A percentile compares a stretch with the other conserved stretches of the same genome.
Conservation (phyloP, 2,329 filamentous ascomycete genomes). For the Lizonia empirigonia region DNA sequence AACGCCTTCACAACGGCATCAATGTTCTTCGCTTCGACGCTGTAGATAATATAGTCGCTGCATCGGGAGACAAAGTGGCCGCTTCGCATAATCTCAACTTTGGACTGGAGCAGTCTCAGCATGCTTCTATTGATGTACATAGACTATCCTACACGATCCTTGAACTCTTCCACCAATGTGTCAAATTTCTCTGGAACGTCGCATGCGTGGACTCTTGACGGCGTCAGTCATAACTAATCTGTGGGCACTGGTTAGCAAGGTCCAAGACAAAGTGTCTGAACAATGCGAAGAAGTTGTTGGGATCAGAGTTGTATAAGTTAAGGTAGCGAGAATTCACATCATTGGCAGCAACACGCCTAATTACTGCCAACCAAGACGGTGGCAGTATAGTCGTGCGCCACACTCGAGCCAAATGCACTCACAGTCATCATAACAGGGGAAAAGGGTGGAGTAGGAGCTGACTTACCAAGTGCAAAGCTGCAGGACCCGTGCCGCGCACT, state of each 20-base stretch:
- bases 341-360: slow-evolving; percentile 73
- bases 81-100: slow-evolving; percentile 85
- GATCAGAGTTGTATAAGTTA: slow-evolving; percentile 83
- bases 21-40: slow-evolving; percentile 92
- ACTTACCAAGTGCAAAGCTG: slow-evolving; percentile 35
- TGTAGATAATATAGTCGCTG: slow-evolving; percentile 99
- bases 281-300: slow-evolving; percentile 26
- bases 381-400: slow-evolving; percentile 67
- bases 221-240: slow-evolving; percentile 30
- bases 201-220: slow-evolving; percentile 85
- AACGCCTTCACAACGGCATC: slow-evolving; percentile 84
- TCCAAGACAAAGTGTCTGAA: slow-evolving; percentile 24
- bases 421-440: slow-evolving; percentile 83
- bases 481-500: slow-evolving; percentile 45
- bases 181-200: slow-evolving; percentile 90
- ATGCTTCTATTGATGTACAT: slow-evolving; percentile 49
- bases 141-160: slow-evolving; percentile 74
- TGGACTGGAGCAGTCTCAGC: slow-evolving; percentile 66
- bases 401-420: slow-evolving; percentile 99
- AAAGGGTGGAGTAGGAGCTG: slow-evolving; percentile 16
- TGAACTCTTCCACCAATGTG: slow-evolving; percentile 78
- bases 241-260: slow-evolving; percentile 44
- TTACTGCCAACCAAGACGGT: slow-evolving; percentile 75
- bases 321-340: slow-evolving; percentile 99
- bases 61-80: slow-evolving; percentile 93